Base-by-base conservation (phyloP, 345 rosid genomes). In the Populus ilicifolia region DNA sequence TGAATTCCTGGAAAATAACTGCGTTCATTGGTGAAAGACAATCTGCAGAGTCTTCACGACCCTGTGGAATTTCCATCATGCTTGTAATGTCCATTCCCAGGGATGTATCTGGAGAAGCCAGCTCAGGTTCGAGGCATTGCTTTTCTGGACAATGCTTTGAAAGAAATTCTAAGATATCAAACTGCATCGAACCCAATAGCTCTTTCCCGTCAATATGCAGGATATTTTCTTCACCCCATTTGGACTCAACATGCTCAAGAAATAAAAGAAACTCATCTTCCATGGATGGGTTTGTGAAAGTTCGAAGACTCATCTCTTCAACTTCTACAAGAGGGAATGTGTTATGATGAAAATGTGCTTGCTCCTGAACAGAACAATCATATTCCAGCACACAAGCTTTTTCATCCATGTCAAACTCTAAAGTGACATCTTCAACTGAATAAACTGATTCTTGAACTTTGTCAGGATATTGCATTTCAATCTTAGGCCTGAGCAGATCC, bases 241-340 rank as follows among this genome's bases (percentile, higher is more conserved):
- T 84, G 48, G 78, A 74, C 61, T 86, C 82, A 39, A 77, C 73
- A 63, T 80, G 81, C 78, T 83, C 83, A 62, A 90, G 87, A 80
- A 87, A 84, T 75, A 78, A 80, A 74, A 83, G 83, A 78, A 88
- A 76, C 80, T 83, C 87, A 80, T 86, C 89, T 83, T 86, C 88
- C 73, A 75, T 12, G 52, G 87, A 75, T 11, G 67, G 74, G 83
- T 87, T 76, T 21, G 84, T 72, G 77, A 86, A 75, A 48, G 17
- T 82, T 70, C 83, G 82, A 77, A 85, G 88, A 83, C 84, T 75
- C 78, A 72, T 72, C 74, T 93, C 94, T 76, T 91, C 89, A 79
- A 88, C 91, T 86, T 96, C 99, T 43, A 92, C 78, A 76, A 88
- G 79, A 35, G 94, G 94, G 82, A 91, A 90, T 20, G 71, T 75